Base-by-base conservation (phyloP, 1,139 yeast species). In the Suhomyces chickasaworum region DNA sequence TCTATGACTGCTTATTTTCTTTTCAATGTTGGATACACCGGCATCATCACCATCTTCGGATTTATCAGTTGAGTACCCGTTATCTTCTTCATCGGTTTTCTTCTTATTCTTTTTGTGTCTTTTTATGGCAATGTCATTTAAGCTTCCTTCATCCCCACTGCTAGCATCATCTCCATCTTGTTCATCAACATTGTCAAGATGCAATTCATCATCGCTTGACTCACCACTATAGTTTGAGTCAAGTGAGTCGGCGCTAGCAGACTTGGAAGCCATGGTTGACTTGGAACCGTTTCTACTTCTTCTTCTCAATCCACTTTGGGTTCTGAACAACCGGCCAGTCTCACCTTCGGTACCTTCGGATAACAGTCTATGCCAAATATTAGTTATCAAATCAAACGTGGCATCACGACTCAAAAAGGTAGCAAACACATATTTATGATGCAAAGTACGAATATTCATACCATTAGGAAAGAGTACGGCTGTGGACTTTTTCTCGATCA, bases 381-480 rank as follows among this genome's bases (percentile, higher is more conserved):
- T 78, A 7, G 83, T 75, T 37, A 87, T 77, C 38, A 81, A 61
- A 42, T 78, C 81, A 61, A 83, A 86, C 0, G 87, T 77, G 0
- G 82, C 52, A 60, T 86, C 95, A 60, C 95, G 74, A 7, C 83
- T 72, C 30, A 86, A 68, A 51, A 87, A 83, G 0, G 89, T 81
- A 0, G 93, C 93, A 73, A 87, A 86, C 0, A 80, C 75, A 57
- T 83, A 84, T 55, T 81, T 83, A 42, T 84, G 85, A 57, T 86
- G 89, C 47, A 86, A 68, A 0, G 93, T 86, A 49, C 83, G 77
- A 29, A 87, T 77, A 31, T 83, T 80, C 61, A 87, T 81, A 3
- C 89, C 90, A 60, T 86, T 86, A 10, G 90, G 91, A 51, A 86
- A 84, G 20, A 86, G 69, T 2, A 81, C 86, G 0, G 90, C 89